Conservation (phyloP, 768 basidiomycete species). For the Mycena vitilis region DNA sequence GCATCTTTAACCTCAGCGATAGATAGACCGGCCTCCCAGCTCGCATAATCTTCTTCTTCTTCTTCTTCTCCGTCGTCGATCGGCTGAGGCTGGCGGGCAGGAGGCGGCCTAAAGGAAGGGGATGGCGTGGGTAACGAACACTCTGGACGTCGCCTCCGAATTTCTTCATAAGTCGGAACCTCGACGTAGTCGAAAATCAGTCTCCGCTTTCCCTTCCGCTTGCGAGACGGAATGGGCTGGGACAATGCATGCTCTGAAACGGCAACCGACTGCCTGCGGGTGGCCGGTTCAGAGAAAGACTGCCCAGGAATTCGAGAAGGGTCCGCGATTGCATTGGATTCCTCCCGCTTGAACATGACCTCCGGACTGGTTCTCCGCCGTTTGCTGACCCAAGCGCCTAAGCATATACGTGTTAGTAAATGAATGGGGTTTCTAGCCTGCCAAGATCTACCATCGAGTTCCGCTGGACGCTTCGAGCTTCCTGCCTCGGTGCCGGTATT, state of each 20-base stretch:
- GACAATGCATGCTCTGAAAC: constrained; percentile 39
- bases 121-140: constrained; percentile 37
- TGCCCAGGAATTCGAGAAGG: constrained; percentile 34
- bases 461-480: constrained; percentile 20
- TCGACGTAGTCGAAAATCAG: constrained; percentile 43
- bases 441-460: constrained; percentile 10
- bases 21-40: constrained; percentile 45
- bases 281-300: constrained; percentile 45
- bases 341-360: not conserved
- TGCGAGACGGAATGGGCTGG: constrained; percentile 33
- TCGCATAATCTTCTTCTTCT: constrained; percentile 42
- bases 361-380: constrained; percentile 24
- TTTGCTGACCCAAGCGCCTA: constrained; percentile 3
- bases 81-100: constrained; percentile 5
- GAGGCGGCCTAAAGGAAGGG: constrained; percentile 34
- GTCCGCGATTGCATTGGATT: constrained; percentile 27
- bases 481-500: not conserved
- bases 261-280: constrained; percentile 38
- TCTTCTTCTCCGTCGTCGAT: constrained; percentile 15
- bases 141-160: constrained; percentile 8
- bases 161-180: constrained; percentile 41
- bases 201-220: constrained; percentile 32
- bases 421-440: not conserved
- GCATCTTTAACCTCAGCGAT: constrained; percentile 27
- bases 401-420: not conserved